These are phyloP conservation scores for Ophiocordyceps unilateralis DNA, from an alignment of 2,329 filamentous ascomycete genomes.

Conservation along the genomic window DNA sequence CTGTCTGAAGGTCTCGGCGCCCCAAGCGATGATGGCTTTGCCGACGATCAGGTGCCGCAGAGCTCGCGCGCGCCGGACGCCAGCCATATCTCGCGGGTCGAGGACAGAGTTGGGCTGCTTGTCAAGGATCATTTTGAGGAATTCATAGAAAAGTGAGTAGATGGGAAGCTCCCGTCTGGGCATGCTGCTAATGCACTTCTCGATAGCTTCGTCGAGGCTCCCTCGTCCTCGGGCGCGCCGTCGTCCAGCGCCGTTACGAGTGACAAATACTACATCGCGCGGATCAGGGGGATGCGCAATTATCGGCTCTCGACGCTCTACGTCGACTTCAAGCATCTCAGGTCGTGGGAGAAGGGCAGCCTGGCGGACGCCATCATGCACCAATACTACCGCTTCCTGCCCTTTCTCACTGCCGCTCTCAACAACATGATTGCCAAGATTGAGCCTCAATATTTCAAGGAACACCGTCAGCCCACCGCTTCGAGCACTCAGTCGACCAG, in stretches of 20 bases:
- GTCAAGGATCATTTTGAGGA: conserved; percentile 62
- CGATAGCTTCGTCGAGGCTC: conserved; percentile 52
- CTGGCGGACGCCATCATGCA: conserved; percentile 73
- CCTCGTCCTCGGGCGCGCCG: conserved; percentile 42
- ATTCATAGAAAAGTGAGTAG: conserved; percentile 54
- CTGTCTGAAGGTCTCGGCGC: conserved; percentile 44
- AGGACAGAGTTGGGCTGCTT: conserved; percentile 58
- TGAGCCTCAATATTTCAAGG: conserved; percentile 83
- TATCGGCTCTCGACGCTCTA: conserved; percentile 73
- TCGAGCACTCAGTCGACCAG: conserved; percentile 47
- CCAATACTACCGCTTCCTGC: conserved; percentile 89
- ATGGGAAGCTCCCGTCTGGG: too few species aligned
- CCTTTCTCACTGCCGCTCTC: conserved; percentile 73
- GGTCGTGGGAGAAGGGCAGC: conserved; percentile 57
- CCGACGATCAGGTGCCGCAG: conserved; percentile 44
- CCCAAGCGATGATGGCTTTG: conserved; percentile 46
- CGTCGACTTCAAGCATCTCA: conserved; percentile 73
- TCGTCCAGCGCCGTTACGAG: conserved; percentile 55
- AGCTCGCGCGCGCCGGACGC: conserved; percentile 29
- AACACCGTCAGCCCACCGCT: conserved; percentile 71
- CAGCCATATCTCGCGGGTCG: conserved; percentile 47
- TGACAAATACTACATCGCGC: conserved; percentile 71
- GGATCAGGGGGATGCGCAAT: conserved; percentile 60
- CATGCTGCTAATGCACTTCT: too few species aligned
- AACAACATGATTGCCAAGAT: conserved; percentile 91